These are phyloP conservation scores for Medicago arabica DNA, from an alignment of 306 rosid species.

Conservation along the genomic window DNA sequence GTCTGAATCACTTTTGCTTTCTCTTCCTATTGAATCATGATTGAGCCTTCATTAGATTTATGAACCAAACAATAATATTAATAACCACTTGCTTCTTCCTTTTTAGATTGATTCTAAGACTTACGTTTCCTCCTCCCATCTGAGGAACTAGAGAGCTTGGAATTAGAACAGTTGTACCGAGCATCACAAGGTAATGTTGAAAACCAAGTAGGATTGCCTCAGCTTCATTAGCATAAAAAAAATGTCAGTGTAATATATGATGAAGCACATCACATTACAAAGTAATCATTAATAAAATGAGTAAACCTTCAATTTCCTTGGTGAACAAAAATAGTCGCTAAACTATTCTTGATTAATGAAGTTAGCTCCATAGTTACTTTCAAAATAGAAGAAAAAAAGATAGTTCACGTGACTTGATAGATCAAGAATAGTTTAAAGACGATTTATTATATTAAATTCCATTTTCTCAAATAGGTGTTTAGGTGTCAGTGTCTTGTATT, in stretches of 20 bases:
- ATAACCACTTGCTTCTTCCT: slow-evolving; percentile 2
- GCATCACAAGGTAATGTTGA: slow-evolving; percentile 98
- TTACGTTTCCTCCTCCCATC: slow-evolving; percentile 99
- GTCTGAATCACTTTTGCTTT: slow-evolving; percentile 95
- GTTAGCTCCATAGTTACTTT: too few relatives aligned
- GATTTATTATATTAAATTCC: neutral
- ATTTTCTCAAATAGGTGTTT: neutral
- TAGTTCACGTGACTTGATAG: too few relatives aligned
- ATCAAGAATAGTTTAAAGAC: neutral
- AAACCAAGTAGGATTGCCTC: slow-evolving; percentile 97
- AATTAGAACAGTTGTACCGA: slow-evolving; percentile 92
- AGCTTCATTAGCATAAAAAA: slow-evolving; percentile 56
- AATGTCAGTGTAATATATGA: neutral
- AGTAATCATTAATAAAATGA: neutral
- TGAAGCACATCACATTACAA: slow-evolving; percentile 1
- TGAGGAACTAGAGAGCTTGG: slow-evolving; percentile 92
- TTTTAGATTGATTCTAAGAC: slow-evolving; percentile 25
- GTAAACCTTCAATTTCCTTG: too few relatives aligned
- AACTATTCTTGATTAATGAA: neutral
- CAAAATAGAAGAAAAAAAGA: too few relatives aligned
- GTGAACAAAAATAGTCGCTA: neutral
- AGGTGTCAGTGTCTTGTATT: neutral
- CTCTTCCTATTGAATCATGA: slow-evolving; percentile 67
- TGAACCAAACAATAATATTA: slow-evolving; percentile 26
- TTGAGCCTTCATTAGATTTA: slow-evolving; percentile 36